These are phyloP conservation scores for Phalaenopsis aphrodite DNA, from an alignment of 106 monocot genomes.

Conservation along the genomic window DNA sequence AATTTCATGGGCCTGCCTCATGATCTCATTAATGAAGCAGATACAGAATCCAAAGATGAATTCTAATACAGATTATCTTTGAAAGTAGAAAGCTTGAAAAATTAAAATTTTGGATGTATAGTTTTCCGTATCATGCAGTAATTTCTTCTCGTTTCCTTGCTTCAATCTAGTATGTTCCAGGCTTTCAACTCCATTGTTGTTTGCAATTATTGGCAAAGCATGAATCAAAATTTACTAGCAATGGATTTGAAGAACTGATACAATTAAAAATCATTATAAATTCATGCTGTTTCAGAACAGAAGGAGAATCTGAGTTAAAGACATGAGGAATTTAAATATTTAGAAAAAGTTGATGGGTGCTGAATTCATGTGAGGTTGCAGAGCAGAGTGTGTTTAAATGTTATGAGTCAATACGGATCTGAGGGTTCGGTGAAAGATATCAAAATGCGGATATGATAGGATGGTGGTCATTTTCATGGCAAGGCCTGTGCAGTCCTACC, in stretches of 20 bases:
- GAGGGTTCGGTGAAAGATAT: conserved; percentile 5
- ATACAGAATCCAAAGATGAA: not conserved
- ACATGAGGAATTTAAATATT: no score
- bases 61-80: not conserved
- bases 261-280: no score
- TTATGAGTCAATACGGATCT: not conserved
- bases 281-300: no score
- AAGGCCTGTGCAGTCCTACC: not conserved
- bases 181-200: not conserved
- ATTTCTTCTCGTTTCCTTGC: not conserved
- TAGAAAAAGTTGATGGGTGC: no score
- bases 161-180: not conserved
- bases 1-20: conserved; percentile 8
- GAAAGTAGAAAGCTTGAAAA: not conserved
- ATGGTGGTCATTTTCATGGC: not conserved
- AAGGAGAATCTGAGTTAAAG: no score
- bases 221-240: no score
- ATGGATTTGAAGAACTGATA: no score
- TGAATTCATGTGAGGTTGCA: not conserved
- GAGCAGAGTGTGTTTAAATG: not conserved
- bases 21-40: conserved; percentile 1
- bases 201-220: not conserved
- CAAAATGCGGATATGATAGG: not conserved
- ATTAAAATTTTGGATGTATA: not conserved
- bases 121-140: not conserved